A percentile compares a stretch with the other conserved stretches of the same genome.
Evolutionary conservation across 257 asterid species (phyloP).

Genomic region (Voacanga thouarsii): DNA sequence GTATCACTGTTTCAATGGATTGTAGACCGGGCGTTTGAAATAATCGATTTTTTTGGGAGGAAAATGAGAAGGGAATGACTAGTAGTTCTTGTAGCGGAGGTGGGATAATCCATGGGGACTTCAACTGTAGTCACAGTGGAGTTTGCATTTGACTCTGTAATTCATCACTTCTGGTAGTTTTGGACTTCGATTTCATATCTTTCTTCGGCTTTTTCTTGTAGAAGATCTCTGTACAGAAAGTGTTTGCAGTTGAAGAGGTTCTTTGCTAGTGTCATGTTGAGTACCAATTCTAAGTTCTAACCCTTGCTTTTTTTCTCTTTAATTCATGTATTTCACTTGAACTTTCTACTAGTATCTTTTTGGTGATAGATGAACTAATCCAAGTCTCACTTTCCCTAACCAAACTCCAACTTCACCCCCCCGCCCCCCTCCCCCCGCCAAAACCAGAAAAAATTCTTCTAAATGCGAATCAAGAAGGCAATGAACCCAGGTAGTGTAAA

Average conservation of each 20-base stretch:
- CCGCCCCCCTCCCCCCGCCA: no score
- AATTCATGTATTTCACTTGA: background rate
- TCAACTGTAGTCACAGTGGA: slow-evolving; percentile 1
- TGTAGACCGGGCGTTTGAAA: slow-evolving; percentile 3
- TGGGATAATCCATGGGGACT: background rate
- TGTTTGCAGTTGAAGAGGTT: slow-evolving; percentile 19
- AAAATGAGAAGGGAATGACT: background rate
- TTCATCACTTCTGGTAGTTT: background rate
- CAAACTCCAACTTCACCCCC: background rate
- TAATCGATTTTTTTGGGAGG: slow-evolving; percentile 2
- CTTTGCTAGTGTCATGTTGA: background rate
- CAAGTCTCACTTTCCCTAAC: background rate
- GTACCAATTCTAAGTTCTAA: background rate
- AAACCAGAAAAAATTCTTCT: no score
- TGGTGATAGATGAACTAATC: background rate
- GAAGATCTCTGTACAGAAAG: slow-evolving; percentile 17
- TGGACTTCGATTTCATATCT: background rate
- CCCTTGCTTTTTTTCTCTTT: background rate
- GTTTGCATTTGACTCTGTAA: slow-evolving; percentile 11
- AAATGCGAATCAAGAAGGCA: background rate
- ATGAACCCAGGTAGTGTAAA: background rate
- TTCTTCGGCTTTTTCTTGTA: slow-evolving; percentile 5
- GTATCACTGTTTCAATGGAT: background rate
- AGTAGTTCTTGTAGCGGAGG: slow-evolving; percentile 2
- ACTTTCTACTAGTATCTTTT: background rate